Base-by-base conservation (phyloP, 192 early-diverging fungal species). In the Chytriomyces sp. region DNA sequence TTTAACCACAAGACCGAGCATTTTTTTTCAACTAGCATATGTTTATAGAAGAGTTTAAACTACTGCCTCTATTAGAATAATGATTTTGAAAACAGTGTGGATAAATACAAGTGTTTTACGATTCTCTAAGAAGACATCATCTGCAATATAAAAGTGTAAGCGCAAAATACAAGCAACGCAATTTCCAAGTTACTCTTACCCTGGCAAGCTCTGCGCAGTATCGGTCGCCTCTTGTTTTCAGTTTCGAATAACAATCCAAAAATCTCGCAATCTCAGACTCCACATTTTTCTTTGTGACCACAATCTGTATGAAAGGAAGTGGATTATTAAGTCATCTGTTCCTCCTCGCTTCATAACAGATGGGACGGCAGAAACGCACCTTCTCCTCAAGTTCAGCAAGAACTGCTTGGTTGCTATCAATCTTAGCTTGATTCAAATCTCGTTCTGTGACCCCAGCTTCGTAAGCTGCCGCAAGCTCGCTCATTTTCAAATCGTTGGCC, bases 381-480 rank as follows among this genome's bases (percentile, higher is more conserved):
- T 85, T 80, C 23, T 79, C 59, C 67, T 88, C 84, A 72, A 82
- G 64, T 35, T 78, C 82, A 2, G 72, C 61, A 7, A 71, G 70
- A 5, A 61, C 28, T 13, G 63, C 65, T 13, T 80, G 66, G 67
- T 86, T 83, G 13, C 72, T 75, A 20, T 82, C 83, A 10, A 85
- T 77, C 59, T 80, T 82, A 11, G 46, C 72, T 69, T 80, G 69
- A 53, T 73, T 72, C 26, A 59, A 26, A 60, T 78, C 64, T 11
- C 71, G 61, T 28, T 86, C 84, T 24, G 23, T 46, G 24, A 50
- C 35, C 6, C 64, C 75, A 6, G 28, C 35, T 5, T 73, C 70
- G 48, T 80, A 84, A 47, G 83, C 85, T 28, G 77, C 76, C 69
- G 80, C 72, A 11, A 89, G 48, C 61, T 83, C 75, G 2, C 26